Evolutionary conservation across 768 basidiomycete genomes (phyloP).

Genomic region (Serpula lacrymans): DNA sequence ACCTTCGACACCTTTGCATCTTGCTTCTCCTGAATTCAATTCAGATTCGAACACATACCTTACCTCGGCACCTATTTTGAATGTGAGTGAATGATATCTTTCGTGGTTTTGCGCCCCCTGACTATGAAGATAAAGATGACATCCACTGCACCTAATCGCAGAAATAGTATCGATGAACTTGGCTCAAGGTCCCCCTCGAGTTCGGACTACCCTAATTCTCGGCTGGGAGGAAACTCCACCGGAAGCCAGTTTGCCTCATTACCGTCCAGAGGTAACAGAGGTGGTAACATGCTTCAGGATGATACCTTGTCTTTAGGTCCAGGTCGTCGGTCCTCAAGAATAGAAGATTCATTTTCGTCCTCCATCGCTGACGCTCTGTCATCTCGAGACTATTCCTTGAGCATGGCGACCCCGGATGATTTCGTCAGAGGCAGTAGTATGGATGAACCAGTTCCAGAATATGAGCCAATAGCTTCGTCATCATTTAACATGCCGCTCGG

Average conservation of each 20-base stretch:
- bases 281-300: slow-evolving; percentile 21
- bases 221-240: slow-evolving; percentile 18
- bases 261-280: slow-evolving; percentile 43
- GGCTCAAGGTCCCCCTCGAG: slow-evolving; percentile 28
- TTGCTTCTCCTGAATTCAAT: too few species aligned
- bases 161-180: slow-evolving; percentile 47
- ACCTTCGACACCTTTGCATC: too few species aligned
- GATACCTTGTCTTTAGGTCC: slow-evolving; percentile 24
- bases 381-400: slow-evolving; percentile 17
- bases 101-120: too few species aligned
- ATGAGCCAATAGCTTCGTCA: slow-evolving; percentile 23
- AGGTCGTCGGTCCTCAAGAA: slow-evolving; percentile 7
- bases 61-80: too few species aligned
- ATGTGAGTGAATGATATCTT: too few species aligned
- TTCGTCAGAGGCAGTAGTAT: slow-evolving; percentile 3
- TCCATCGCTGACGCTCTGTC: slow-evolving; percentile 37
- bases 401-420: slow-evolving; percentile 9
- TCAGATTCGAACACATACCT: too few species aligned
- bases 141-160: too few species aligned
- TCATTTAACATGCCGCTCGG: slow-evolving; percentile 23
- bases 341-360: slow-evolving; percentile 32
- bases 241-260: slow-evolving; percentile 67
- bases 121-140: too few species aligned
- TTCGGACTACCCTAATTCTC: slow-evolving; percentile 11
- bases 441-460: slow-evolving; percentile 37